Evolutionary conservation across 768 basidiomycete genomes (phyloP).

Genomic region (Amanita pseudoporphyria): DNA sequence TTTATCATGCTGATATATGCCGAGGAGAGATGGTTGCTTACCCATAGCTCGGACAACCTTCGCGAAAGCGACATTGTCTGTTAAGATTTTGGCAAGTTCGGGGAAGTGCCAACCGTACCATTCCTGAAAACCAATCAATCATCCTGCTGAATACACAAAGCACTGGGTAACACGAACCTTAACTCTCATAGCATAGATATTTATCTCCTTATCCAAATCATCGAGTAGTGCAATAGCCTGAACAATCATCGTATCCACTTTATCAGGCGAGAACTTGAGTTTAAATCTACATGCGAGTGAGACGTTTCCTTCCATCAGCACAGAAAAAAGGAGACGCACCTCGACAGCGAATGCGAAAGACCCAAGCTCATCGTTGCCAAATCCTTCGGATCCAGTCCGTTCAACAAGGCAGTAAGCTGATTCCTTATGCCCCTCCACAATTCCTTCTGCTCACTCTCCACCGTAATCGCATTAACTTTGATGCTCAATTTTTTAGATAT

Average conservation of each 20-base stretch:
- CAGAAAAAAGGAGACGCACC: conserved; percentile 37
- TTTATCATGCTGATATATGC: not conserved
- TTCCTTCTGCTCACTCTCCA: conserved; percentile 47
- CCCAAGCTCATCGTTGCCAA: conserved; percentile 96
- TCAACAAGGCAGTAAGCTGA: conserved; percentile 79
- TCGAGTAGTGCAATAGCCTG: conserved; percentile 97
- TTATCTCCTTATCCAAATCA: conserved; percentile 99
- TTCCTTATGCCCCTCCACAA: conserved; percentile 93
- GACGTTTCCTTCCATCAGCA: not conserved
- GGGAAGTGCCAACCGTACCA: conserved; percentile 99
- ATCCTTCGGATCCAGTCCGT: conserved; percentile 89
- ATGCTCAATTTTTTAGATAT: conserved; percentile 94
- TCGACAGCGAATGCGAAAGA: conserved; percentile 92
- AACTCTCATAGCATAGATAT: conserved; percentile 98
- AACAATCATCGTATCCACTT: conserved; percentile 99
- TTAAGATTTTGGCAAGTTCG: conserved; percentile 97
- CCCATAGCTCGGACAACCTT: conserved; percentile 91
- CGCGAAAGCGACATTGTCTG: conserved; percentile 95
- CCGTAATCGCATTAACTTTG: conserved; percentile 54
- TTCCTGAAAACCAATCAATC: conserved; percentile 46
- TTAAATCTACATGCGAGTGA: conserved; percentile 60
- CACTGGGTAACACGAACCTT: conserved; percentile 50
- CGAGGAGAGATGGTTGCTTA: conserved; percentile 20
- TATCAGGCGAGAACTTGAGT: conserved; percentile 99
- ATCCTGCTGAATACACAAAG: not conserved